phyloP scores from a whole-genome alignment of 257 asterid species.

The Schizonepeta tenuifolia region DNA sequence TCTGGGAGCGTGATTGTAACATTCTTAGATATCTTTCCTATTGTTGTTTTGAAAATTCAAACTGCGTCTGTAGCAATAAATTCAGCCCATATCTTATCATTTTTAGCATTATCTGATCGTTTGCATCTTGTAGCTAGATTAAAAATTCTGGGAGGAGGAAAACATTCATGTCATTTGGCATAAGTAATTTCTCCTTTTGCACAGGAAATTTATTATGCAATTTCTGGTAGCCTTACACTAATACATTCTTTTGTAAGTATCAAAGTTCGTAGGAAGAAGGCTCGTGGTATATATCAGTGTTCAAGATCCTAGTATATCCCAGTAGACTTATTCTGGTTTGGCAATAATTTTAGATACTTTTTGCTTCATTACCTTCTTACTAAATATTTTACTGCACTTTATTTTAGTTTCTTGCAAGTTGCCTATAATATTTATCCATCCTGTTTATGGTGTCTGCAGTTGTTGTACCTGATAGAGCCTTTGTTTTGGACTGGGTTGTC shows the following conservation, averaged over 20 bases:
- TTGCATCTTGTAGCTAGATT: constrained; percentile 14
- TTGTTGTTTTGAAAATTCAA: constrained; percentile 14
- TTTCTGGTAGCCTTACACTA: constrained; percentile 12
- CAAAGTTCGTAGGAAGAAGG: background rate
- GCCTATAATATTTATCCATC: constrained; percentile 34
- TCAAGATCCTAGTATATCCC: background rate
- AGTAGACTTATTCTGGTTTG: constrained; percentile 7
- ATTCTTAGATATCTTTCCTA: background rate
- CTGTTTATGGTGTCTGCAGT: constrained; percentile 56
- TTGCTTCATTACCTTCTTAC: constrained; percentile 2
- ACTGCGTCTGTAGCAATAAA: constrained; percentile 2
- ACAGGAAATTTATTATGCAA: background rate
- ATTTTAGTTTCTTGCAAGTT: constrained; percentile 25
- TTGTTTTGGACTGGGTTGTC: constrained; percentile 92
- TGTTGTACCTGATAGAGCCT: constrained; percentile 75
- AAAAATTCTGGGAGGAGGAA: constrained; percentile 19
- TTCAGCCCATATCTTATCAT: background rate
- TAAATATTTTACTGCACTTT: constrained; percentile 14
- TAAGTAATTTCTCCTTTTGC: background rate
- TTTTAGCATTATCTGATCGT: background rate
- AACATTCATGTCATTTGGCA: constrained; percentile 18
- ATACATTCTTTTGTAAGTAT: constrained; percentile 9
- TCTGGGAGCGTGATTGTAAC: background rate
- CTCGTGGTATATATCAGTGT: constrained; percentile 3
- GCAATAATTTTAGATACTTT: background rate